Conservation (phyloP, 192 early-diverging fungal species). For the Gorgonomyces haynaldii region DNA sequence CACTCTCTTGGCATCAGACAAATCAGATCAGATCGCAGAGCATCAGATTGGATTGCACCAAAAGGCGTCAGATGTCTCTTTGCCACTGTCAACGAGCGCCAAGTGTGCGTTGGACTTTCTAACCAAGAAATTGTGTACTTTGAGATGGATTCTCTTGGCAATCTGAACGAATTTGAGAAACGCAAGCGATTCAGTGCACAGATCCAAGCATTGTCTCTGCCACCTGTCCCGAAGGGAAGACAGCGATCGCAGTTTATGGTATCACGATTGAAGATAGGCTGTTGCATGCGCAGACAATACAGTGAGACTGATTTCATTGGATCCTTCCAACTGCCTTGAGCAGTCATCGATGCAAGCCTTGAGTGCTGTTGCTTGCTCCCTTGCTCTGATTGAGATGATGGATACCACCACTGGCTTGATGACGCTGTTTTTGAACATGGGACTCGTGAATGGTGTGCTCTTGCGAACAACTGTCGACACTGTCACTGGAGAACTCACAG, state of each 20-base stretch:
- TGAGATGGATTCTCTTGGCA: slow-evolving; percentile 72
- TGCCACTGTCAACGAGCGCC: slow-evolving; percentile 73
- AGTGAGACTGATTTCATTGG: slow-evolving; percentile 77
- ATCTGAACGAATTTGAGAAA: slow-evolving; percentile 80
- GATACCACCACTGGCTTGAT: slow-evolving; percentile 54
- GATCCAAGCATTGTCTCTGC: slow-evolving; percentile 66
- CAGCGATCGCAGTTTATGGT: slow-evolving; percentile 60
- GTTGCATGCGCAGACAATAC: slow-evolving; percentile 88
- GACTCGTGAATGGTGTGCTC: slow-evolving; percentile 80
- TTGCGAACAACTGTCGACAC: slow-evolving; percentile 76
- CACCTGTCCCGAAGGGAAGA: slow-evolving; percentile 66
- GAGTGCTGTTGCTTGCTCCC: slow-evolving; percentile 52
- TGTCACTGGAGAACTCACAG: slow-evolving; percentile 68
- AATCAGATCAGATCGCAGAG: slow-evolving; percentile 73
- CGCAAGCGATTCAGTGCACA: slow-evolving; percentile 58
- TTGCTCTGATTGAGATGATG: slow-evolving; percentile 69
- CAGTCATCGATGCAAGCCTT: slow-evolving; percentile 65
- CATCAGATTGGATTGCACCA: slow-evolving; percentile 90
- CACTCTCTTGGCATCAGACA: slow-evolving; percentile 86
- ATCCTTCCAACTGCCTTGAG: slow-evolving; percentile 66
- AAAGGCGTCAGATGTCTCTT: slow-evolving; percentile 55
- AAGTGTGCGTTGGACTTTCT: slow-evolving; percentile 68
- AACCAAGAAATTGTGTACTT: slow-evolving; percentile 84
- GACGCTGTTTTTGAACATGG: slow-evolving; percentile 72
- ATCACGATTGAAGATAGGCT: slow-evolving; percentile 31